Evolutionary conservation across 768 basidiomycete genomes (phyloP).

Genomic region (Lentinula edodes): DNA sequence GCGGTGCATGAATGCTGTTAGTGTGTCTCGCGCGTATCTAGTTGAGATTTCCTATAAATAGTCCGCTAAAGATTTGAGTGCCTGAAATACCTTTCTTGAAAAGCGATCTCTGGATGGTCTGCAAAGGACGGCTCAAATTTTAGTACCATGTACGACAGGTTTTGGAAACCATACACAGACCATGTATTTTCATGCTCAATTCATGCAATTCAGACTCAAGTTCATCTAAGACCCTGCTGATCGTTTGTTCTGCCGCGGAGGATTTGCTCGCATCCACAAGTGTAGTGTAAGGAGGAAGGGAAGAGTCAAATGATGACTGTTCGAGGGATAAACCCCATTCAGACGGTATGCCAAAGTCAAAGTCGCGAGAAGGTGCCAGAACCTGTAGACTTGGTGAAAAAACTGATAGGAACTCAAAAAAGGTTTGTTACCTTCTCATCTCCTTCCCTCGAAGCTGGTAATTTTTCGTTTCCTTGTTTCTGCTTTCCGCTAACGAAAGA

Average conservation of each 20-base stretch:
- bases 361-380: slow-evolving; percentile 41
- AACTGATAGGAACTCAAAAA: not conserved
- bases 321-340: slow-evolving; percentile 22
- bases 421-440: not conserved
- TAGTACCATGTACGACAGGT: not conserved
- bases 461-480: not conserved
- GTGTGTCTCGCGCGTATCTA: slow-evolving; percentile 68
- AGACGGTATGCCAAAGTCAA: slow-evolving; percentile 24
- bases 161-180: slow-evolving; percentile 30
- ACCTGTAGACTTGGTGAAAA: slow-evolving; percentile 17
- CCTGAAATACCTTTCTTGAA: slow-evolving; percentile 47
- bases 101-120: slow-evolving; percentile 66
- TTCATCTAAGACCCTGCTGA: slow-evolving; percentile 49
- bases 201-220: slow-evolving; percentile 49
- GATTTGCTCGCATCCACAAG: not conserved
- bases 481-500: slow-evolving; percentile 10
- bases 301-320: slow-evolving; percentile 7
- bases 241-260: slow-evolving; percentile 25
- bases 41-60: not conserved
- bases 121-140: slow-evolving; percentile 10
- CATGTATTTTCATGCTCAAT: slow-evolving; percentile 68
- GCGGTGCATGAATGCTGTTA: slow-evolving; percentile 60
- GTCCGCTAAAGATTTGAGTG: slow-evolving; percentile 5
- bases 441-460: not conserved
- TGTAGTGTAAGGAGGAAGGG: slow-evolving; percentile 6